A percentile compares a stretch with the other conserved stretches of the same genome.
These are phyloP conservation scores for Fragilariopsis cylindrus DNA, from an alignment of 108 stramenopile species.

Conservation along the genomic window DNA sequence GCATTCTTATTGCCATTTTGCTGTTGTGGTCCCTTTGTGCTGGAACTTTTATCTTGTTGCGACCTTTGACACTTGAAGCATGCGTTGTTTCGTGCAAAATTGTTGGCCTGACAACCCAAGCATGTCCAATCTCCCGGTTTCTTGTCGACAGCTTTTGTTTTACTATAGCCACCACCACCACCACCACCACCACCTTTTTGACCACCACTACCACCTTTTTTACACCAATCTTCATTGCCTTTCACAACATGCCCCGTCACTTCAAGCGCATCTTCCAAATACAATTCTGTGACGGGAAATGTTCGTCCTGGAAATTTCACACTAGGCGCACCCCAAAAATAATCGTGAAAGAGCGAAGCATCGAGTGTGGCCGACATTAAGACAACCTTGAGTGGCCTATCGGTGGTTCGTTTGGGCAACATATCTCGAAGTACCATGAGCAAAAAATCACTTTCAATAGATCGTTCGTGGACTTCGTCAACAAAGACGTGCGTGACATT, in stretches of 20 bases:
- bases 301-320: slow-evolving; percentile 78
- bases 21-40: too few relatives aligned
- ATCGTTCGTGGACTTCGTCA: slow-evolving; percentile 90
- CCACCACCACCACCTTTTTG: too few relatives aligned
- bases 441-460: slow-evolving; percentile 50
- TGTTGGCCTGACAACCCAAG: too few relatives aligned
- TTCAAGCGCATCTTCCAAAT: slow-evolving; percentile 53
- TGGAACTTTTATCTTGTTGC: too few relatives aligned
- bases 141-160: too few relatives aligned
- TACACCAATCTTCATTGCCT: too few relatives aligned
- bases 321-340: slow-evolving; percentile 47
- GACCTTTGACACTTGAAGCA: too few relatives aligned
- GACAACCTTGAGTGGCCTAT: slow-evolving; percentile 43
- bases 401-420: slow-evolving; percentile 51
- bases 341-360: slow-evolving; percentile 57
- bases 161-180: too few relatives aligned
- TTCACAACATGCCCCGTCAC: background rate
- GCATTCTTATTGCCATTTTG: too few relatives aligned
- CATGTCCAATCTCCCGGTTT: too few relatives aligned
- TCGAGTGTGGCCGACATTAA: slow-evolving; percentile 81
- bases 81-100: too few relatives aligned
- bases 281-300: slow-evolving; percentile 72
- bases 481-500: slow-evolving; percentile 80
- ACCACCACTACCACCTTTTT: too few relatives aligned
- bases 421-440: slow-evolving; percentile 86